These are phyloP conservation scores for Trametes polyzona DNA, from an alignment of 1,284 basidiomycete genomes.

Conservation along the genomic window DNA sequence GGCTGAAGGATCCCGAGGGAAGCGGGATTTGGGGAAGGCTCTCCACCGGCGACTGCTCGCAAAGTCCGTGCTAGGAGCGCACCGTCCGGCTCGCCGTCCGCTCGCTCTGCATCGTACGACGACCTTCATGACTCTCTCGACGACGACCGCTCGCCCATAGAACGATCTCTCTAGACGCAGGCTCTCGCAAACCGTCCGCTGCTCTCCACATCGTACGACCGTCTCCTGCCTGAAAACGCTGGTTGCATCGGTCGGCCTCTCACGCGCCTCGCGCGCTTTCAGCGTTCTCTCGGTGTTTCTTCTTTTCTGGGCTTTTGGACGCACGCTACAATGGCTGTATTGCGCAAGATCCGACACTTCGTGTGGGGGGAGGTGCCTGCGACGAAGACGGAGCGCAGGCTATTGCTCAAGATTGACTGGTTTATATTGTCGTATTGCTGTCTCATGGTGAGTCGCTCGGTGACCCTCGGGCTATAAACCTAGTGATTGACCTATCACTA, in stretches of 20 bases:
- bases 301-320: neutral
- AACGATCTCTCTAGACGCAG: neutral
- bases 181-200: neutral
- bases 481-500: constrained; percentile 6
- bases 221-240: neutral
- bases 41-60: constrained; percentile 5
- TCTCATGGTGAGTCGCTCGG: constrained; percentile 54
- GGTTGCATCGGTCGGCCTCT: neutral
- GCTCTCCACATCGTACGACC: constrained; percentile 11
- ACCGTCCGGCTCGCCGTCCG: neutral
- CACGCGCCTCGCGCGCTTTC: neutral
- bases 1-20: constrained; percentile 3
- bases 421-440: constrained; percentile 74
- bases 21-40: constrained; percentile 1
- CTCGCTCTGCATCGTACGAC: constrained; percentile 2
- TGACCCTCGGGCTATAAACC: neutral
- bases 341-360: constrained; percentile 29
- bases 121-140: neutral
- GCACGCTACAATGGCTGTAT: constrained; percentile 10
- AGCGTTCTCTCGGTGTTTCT: neutral
- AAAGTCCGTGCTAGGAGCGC: neutral
- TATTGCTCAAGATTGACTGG: constrained; percentile 63
- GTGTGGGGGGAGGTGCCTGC: constrained; percentile 40
- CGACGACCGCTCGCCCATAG: neutral
- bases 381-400: constrained; percentile 47